Conservation (phyloP, 2,329 filamentous ascomycete species). For the Phyllachora maydis region DNA sequence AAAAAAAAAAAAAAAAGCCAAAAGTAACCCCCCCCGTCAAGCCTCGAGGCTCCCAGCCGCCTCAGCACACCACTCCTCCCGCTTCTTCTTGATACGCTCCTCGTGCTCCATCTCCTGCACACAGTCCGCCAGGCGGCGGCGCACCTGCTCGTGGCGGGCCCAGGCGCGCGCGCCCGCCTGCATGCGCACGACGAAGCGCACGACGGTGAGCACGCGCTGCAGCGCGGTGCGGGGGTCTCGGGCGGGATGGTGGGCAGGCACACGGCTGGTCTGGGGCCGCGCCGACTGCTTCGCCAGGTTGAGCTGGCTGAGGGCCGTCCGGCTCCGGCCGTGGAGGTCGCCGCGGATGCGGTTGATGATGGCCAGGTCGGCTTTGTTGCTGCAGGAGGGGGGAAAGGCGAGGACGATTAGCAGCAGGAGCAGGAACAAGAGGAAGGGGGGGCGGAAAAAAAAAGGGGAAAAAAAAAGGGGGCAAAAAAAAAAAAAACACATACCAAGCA, state of each 20-base stretch:
- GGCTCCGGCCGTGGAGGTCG: constrained; percentile 17
- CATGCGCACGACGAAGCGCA: constrained; percentile 31
- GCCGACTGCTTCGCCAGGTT: constrained; percentile 18
- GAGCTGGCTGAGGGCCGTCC: constrained; percentile 9
- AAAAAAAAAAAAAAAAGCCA: too few relatives aligned
- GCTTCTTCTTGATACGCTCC: constrained; percentile 18
- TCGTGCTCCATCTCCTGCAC: constrained; percentile 23
- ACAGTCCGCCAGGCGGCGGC: constrained; percentile 24
- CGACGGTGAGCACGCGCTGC: constrained; percentile 21
- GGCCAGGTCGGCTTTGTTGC: constrained; percentile 79
- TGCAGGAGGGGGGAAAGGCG: too few relatives aligned
- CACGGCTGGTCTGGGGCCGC: constrained; percentile 12
- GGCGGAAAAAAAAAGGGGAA: constrained; percentile 2
- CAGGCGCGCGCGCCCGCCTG: constrained; percentile 24
- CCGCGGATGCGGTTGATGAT: constrained; percentile 73
- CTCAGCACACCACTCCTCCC: constrained; percentile 13
- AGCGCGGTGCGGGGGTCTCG: constrained; percentile 16
- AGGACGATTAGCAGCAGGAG: constrained; percentile 1
- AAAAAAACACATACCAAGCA: constrained; percentile 64
- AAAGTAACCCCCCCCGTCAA: too few relatives aligned
- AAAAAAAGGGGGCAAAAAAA: constrained; percentile 2
- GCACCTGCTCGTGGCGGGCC: constrained; percentile 27
- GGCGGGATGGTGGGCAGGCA: too few relatives aligned
- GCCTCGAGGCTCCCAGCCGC: too few relatives aligned
- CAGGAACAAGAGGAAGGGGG: constrained; percentile 1